phyloP scores from a whole-genome alignment of 1,139 yeast genomes.

The Yamadazyma diddensiae region DNA sequence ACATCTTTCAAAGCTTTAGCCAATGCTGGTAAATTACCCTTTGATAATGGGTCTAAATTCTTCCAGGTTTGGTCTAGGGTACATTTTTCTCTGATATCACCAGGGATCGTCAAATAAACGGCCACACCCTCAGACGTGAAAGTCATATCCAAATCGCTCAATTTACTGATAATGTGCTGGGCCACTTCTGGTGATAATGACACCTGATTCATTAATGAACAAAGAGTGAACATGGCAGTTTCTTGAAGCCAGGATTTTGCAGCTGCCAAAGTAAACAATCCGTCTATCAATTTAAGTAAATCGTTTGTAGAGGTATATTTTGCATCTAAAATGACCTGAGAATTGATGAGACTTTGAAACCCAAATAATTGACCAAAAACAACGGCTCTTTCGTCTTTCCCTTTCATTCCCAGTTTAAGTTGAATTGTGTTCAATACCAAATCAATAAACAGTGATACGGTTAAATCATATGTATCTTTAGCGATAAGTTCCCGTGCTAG shows the following conservation, averaged over 20 bases:
- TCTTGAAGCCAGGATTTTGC: slow-evolving; percentile 85
- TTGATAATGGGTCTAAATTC: slow-evolving; percentile 65
- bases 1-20: slow-evolving; percentile 67
- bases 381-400: slow-evolving; percentile 78
- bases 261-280: slow-evolving; percentile 57
- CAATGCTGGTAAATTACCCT: slow-evolving; percentile 59
- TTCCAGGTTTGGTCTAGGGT: slow-evolving; percentile 56
- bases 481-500: slow-evolving; percentile 50
- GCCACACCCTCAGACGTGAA: slow-evolving; percentile 81
- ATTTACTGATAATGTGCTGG: slow-evolving; percentile 30
- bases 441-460: slow-evolving; percentile 37
- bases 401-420: slow-evolving; percentile 55
- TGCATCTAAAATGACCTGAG: slow-evolving; percentile 40
- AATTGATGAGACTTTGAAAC: slow-evolving; percentile 67
- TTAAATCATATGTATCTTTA: slow-evolving; percentile 25
- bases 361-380: slow-evolving; percentile 87
- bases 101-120: slow-evolving; percentile 53
- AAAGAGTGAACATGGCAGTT: slow-evolving; percentile 69
- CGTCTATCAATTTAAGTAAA: slow-evolving; percentile 36
- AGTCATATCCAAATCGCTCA: slow-evolving; percentile 55
- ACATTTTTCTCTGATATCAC: slow-evolving; percentile 21
- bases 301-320: slow-evolving; percentile 24
- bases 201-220: slow-evolving; percentile 38
- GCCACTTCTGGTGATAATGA: slow-evolving; percentile 23
- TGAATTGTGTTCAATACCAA: slow-evolving; percentile 42